phyloP scores from a whole-genome alignment of 1,284 basidiomycete species.

The Apiotrichum domesticum region DNA sequence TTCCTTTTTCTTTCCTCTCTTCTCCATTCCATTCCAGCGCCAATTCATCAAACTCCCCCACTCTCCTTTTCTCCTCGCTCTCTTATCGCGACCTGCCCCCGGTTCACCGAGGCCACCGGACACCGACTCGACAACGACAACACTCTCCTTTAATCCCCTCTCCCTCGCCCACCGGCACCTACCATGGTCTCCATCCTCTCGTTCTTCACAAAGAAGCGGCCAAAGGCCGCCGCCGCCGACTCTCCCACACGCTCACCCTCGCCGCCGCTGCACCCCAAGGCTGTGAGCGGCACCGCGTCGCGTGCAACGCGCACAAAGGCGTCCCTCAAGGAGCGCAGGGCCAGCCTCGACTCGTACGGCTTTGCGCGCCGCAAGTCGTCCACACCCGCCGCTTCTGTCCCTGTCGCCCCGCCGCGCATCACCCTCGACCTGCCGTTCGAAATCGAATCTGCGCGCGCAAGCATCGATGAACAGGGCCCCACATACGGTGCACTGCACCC shows the following conservation, averaged over 20 bases:
- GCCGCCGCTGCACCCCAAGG: not conserved
- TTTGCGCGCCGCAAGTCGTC: not conserved
- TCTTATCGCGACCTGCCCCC: no score
- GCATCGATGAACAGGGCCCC: no score
- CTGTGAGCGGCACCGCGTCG: not conserved
- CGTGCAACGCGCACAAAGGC: not conserved
- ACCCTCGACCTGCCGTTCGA: conserved; percentile 17
- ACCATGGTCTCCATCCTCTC: conserved; percentile 35
- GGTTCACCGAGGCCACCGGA: no score
- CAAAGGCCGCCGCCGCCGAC: conserved; percentile 4
- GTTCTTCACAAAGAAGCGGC: conserved; percentile 35
- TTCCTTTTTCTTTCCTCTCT: no score
- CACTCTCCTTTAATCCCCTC: not conserved
- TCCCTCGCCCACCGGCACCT: not conserved
- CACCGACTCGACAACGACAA: no score
- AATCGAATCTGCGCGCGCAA: not conserved
- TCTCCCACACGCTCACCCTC: conserved; percentile 3
- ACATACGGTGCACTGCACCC: no score
- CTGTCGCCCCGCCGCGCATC: conserved; percentile 14
- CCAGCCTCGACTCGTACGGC: not conserved
- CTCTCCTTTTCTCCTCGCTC: no score
- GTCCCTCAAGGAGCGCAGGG: not conserved
- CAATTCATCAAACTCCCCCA: no score
- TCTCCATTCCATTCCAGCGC: no score
- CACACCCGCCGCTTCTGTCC: not conserved